These are phyloP conservation scores for Heterobasidion irregulare DNA, from an alignment of 1,284 basidiomycete species.

Conservation along the genomic window DNA sequence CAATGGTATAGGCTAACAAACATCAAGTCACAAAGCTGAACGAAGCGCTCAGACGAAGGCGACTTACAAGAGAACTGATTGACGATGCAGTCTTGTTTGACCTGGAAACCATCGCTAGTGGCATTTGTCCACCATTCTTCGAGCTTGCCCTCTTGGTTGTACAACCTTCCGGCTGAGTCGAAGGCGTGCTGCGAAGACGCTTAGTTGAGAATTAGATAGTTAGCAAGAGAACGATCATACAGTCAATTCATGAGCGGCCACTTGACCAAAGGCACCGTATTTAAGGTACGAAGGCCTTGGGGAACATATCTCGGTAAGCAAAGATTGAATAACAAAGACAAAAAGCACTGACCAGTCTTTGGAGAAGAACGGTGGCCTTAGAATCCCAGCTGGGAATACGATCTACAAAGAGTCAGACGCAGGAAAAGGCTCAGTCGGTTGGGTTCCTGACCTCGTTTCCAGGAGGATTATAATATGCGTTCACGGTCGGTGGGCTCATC, in stretches of 20 bases:
- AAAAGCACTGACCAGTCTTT: slow-evolving; percentile 54
- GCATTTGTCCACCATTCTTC: slow-evolving; percentile 84
- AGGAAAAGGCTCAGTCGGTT: background rate
- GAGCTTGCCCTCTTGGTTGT: slow-evolving; percentile 76
- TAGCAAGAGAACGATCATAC: slow-evolving; percentile 27
- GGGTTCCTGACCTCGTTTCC: slow-evolving; percentile 54
- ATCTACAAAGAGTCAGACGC: slow-evolving; percentile 45
- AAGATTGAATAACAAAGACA: slow-evolving; percentile 5
- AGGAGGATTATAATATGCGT: slow-evolving; percentile 77
- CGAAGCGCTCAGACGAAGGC: slow-evolving; percentile 1
- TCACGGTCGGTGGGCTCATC: slow-evolving; percentile 78
- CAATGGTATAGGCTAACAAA: slow-evolving; percentile 65
- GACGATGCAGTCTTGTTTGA: slow-evolving; percentile 81
- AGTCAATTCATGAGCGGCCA: slow-evolving; percentile 86
- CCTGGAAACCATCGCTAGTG: slow-evolving; percentile 80
- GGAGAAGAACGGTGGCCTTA: slow-evolving; percentile 90
- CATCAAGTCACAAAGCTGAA: background rate
- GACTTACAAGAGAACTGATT: slow-evolving; percentile 74
- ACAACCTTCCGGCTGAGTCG: slow-evolving; percentile 82
- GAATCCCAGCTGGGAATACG: slow-evolving; percentile 94
- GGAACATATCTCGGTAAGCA: background rate
- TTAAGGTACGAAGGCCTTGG: slow-evolving; percentile 78
- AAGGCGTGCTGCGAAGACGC: slow-evolving; percentile 64
- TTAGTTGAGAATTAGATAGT: background rate
- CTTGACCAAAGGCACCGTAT: slow-evolving; percentile 87